A percentile compares a stretch with the other conserved stretches of the same genome.
These are phyloP conservation scores for Glarea lozoyensis DNA, from an alignment of 495 filamentous ascomycete species.

Conservation along the genomic window DNA sequence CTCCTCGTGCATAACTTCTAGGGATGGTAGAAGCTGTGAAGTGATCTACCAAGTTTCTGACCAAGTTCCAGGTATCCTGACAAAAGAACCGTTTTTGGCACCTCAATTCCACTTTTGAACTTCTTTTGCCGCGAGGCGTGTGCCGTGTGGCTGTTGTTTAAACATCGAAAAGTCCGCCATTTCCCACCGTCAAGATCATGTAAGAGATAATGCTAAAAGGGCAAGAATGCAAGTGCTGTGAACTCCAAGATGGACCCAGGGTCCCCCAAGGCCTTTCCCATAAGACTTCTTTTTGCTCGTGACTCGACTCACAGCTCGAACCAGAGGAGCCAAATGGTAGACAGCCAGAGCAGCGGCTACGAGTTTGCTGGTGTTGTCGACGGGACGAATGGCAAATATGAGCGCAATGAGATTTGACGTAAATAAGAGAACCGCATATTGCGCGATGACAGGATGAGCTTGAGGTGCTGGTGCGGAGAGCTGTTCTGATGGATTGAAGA, in stretches of 20 bases:
- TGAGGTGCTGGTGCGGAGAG: constrained; percentile 18
- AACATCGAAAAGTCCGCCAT: too few species aligned
- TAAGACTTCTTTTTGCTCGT: neutral
- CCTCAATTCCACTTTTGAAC: too few species aligned
- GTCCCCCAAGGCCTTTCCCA: constrained; percentile 15
- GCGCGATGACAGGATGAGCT: constrained; percentile 25
- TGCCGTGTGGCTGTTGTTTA: too few species aligned
- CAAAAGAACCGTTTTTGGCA: too few species aligned
- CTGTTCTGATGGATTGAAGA: constrained; percentile 24
- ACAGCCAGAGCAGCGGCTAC: constrained; percentile 24
- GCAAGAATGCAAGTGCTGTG: constrained; percentile 13
- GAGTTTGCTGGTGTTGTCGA: constrained; percentile 15
- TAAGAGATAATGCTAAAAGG: neutral
- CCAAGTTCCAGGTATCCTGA: too few species aligned
- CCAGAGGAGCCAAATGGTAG: constrained; percentile 26
- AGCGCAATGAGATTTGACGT: constrained; percentile 24
- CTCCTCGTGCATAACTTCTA: too few species aligned
- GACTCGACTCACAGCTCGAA: constrained; percentile 19
- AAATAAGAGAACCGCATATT: constrained; percentile 28
- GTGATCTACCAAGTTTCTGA: too few species aligned
- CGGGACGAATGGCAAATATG: constrained; percentile 16
- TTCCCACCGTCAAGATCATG: neutral
- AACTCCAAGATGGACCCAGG: constrained; percentile 11
- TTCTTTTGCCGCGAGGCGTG: too few species aligned
- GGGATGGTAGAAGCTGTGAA: too few species aligned